Percentiles rank a stretch among this genome's conserved stretches.
These are phyloP conservation scores for Vitis hybrid DNA, from an alignment of 177 flowering plant genomes.

Conservation along the genomic window DNA sequence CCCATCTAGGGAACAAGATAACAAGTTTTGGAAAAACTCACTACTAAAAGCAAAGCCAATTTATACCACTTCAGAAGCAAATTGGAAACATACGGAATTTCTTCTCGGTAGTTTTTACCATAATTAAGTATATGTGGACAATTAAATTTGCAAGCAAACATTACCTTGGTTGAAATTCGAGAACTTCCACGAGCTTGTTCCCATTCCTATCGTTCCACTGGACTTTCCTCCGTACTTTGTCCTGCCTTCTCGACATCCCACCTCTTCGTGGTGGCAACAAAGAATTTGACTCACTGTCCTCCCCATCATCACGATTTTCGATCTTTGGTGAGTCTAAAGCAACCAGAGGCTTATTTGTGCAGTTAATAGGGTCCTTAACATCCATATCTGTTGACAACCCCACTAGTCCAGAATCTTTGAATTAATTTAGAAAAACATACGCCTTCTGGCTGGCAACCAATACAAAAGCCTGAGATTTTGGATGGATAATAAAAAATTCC, in stretches of 20 bases:
- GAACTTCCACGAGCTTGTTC: conserved; percentile 71
- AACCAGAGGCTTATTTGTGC: conserved; percentile 15
- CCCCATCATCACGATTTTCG: conserved; percentile 25
- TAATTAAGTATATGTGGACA: no score
- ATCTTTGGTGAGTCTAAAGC: conserved; percentile 20
- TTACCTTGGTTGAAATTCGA: conserved; percentile 89
- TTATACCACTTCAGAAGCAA: no score
- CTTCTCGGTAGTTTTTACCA: no score
- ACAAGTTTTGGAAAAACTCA: no score
- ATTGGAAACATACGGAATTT: no score
- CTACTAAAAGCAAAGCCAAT: no score
- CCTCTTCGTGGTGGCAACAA: conserved; percentile 53
- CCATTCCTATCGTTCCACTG: conserved; percentile 93
- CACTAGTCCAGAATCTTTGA: conserved; percentile 6
- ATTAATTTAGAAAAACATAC: background rate
- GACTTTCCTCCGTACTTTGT: conserved; percentile 54
- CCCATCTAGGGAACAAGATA: no score
- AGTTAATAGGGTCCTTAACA: conserved; percentile 24
- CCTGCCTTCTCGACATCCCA: conserved; percentile 43
- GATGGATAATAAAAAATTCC: background rate
- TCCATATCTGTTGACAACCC: conserved; percentile 46
- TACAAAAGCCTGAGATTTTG: background rate
- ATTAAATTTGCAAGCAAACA: background rate
- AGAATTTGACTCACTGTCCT: conserved; percentile 45
- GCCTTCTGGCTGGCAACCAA: background rate